These are phyloP conservation scores for Coleophoma cylindrospora DNA, from an alignment of 2,329 filamentous ascomycete genomes.

Conservation along the genomic window DNA sequence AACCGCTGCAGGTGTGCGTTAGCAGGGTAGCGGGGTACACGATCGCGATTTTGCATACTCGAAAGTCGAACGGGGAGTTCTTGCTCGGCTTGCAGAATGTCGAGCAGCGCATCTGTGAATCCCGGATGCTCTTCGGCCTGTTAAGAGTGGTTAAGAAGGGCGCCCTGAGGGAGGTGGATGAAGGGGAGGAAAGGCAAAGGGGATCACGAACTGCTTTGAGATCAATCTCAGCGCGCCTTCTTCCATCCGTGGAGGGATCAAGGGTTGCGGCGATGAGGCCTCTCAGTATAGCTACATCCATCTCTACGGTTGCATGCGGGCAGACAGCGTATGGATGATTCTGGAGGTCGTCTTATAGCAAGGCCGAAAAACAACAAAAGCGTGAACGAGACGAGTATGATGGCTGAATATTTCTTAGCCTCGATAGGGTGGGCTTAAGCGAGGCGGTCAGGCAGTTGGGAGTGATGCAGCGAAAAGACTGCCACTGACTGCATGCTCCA, in stretches of 20 bases:
- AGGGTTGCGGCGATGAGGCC: conserved; percentile 74
- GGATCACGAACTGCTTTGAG: conserved; percentile 65
- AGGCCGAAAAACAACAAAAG: too few species aligned
- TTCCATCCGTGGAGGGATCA: conserved; percentile 67
- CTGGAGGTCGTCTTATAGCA: too few species aligned
- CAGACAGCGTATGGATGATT: too few species aligned
- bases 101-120: conserved; percentile 85
- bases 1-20: conserved; percentile 57
- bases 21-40: conserved; percentile 23
- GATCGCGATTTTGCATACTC: conserved; percentile 53
- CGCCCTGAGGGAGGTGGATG: conserved; percentile 6
- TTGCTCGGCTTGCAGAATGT: conserved; percentile 86
- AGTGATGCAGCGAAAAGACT: too few species aligned
- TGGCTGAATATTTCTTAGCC: too few species aligned
- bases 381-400: too few species aligned
- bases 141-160: conserved; percentile 11
- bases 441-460: too few species aligned
- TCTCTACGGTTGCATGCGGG: conserved; percentile 27
- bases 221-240: conserved; percentile 73
- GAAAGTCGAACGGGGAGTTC: conserved; percentile 80
- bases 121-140: conserved; percentile 87
- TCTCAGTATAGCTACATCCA: conserved; percentile 72
- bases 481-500: not conserved
- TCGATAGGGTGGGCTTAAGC: too few species aligned
- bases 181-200: not conserved